phyloP scores from a whole-genome alignment of 495 filamentous ascomycete species.

The Neurospora sp. region DNA sequence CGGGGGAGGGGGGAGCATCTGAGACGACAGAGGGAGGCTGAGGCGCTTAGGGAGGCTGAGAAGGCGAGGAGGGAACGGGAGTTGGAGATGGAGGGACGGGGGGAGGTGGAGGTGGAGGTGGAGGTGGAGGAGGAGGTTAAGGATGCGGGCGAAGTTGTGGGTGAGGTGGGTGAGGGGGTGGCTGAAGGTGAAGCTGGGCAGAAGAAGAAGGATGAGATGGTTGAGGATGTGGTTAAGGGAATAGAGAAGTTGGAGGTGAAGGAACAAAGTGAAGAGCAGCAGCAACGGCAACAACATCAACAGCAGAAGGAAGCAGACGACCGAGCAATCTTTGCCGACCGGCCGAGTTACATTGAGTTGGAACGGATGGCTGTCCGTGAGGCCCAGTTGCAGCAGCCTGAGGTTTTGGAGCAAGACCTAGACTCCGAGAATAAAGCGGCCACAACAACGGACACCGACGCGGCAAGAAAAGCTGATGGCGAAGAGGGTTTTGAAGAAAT shows the following conservation, averaged over 20 bases:
- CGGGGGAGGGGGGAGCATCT: neutral
- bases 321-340: conserved; percentile 17
- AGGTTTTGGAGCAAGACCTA: neutral
- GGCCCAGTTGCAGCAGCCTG: neutral
- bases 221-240: neutral
- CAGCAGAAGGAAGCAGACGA: neutral
- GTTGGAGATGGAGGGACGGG: conserved; percentile 7
- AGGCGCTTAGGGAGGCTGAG: neutral
- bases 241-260: neutral
- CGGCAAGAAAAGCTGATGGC: neutral
- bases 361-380: conserved; percentile 32
- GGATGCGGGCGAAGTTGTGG: neutral
- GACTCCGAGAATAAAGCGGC: neutral
- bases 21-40: conserved; percentile 6
- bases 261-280: neutral
- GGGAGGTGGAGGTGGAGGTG: conserved; percentile 1
- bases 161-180: neutral
- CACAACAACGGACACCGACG: neutral
- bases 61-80: conserved; percentile 2
- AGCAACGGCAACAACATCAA: neutral
- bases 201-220: conserved; percentile 1
- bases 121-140: too few species aligned
- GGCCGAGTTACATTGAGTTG: conserved; percentile 44
- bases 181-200: neutral
- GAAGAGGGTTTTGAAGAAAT: neutral